These are phyloP conservation scores for Cerioporus squamosus DNA, from an alignment of 1,284 basidiomycete species.

Conservation along the genomic window DNA sequence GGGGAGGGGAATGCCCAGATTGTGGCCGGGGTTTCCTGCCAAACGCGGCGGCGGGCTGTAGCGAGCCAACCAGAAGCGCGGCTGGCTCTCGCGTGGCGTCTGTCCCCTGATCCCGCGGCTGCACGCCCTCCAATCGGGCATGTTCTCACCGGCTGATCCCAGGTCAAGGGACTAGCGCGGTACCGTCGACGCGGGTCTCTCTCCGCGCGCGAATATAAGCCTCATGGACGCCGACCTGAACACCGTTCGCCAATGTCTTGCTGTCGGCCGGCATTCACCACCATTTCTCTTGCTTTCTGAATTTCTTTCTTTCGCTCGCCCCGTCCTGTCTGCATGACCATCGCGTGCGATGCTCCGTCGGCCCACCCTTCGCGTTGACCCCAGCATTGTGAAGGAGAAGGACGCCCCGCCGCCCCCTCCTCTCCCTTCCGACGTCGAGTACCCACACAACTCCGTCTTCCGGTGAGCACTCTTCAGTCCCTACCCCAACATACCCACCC, in stretches of 20 bases:
- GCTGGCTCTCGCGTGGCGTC: conserved; percentile 8
- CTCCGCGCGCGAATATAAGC: conserved; percentile 23
- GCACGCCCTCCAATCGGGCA: conserved; percentile 12
- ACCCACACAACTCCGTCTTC: conserved; percentile 37
- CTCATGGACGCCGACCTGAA: conserved; percentile 20
- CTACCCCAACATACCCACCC: not conserved
- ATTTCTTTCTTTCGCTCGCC: conserved; percentile 12
- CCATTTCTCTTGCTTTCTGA: conserved; percentile 14
- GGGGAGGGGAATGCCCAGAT: not conserved
- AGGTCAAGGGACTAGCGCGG: conserved; percentile 15
- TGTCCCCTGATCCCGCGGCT: conserved; percentile 16
- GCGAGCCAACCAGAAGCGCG: conserved; percentile 8
- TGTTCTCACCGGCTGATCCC: conserved; percentile 15
- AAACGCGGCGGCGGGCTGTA: not conserved
- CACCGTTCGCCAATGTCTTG: conserved; percentile 20
- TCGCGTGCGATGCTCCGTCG: conserved; percentile 19
- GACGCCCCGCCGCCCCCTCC: not conserved
- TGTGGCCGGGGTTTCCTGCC: not conserved
- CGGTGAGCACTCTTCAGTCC: conserved; percentile 28
- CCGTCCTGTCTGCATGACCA: conserved; percentile 14
- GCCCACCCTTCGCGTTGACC: conserved; percentile 24
- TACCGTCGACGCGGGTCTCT: conserved; percentile 20
- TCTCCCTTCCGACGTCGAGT: conserved; percentile 15
- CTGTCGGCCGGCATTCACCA: conserved; percentile 17
- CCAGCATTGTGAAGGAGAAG: conserved; percentile 13